phyloP scores from a whole-genome alignment of 1,284 basidiomycete genomes.

The Tylopilus orsonianus region DNA sequence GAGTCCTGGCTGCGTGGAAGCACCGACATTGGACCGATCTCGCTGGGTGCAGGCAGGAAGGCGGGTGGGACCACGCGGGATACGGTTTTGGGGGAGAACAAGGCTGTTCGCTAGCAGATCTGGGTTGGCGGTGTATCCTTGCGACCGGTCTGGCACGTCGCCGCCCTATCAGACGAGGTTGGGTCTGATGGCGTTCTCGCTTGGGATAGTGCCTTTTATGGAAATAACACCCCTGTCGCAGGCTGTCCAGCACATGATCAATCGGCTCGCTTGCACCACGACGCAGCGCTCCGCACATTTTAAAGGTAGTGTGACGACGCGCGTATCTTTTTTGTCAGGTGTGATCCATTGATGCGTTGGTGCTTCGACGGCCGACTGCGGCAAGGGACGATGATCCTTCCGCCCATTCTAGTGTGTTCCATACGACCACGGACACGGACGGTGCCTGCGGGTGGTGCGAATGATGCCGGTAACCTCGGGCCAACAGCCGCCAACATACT shows the following conservation, averaged over 20 bases:
- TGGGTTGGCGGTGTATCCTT: background rate
- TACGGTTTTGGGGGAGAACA: too few species aligned
- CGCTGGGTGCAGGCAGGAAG: background rate
- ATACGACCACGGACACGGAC: too few species aligned
- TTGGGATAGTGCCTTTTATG: background rate
- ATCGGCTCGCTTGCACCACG: too few species aligned
- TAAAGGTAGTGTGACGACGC: background rate
- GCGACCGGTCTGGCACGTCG: background rate
- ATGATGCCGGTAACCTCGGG: background rate
- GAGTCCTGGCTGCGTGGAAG: slow-evolving; percentile 15
- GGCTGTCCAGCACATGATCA: too few species aligned
- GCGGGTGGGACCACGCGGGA: slow-evolving; percentile 6
- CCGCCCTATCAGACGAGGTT: too few species aligned
- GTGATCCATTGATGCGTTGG: background rate
- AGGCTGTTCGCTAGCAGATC: background rate
- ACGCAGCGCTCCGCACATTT: background rate
- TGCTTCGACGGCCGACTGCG: background rate
- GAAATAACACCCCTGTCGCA: slow-evolving; percentile 4
- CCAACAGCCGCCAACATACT: background rate
- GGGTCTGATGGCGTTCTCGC: too few species aligned
- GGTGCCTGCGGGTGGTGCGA: too few species aligned
- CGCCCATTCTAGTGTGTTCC: too few species aligned
- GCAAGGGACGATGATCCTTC: slow-evolving; percentile 4
- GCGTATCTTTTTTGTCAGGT: background rate
- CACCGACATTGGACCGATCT: slow-evolving; percentile 7